Evolutionary conservation across 371 early-diverging fungal species (phyloP).

Genomic region (Mucor mucedo): DNA sequence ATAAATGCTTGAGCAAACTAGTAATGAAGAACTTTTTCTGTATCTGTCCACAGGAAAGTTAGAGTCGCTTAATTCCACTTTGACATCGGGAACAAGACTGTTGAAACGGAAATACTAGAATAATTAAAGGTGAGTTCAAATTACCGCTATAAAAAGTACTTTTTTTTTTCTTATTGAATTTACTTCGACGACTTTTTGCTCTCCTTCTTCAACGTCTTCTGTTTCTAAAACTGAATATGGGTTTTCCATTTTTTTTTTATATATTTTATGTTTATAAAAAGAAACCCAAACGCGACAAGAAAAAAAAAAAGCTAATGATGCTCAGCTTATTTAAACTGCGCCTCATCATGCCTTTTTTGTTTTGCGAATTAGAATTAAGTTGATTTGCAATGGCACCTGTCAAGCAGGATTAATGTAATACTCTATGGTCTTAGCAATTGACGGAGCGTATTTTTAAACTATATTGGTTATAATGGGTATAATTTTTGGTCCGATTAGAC

Average conservation of each 20-base stretch:
- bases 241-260: constrained; percentile 11
- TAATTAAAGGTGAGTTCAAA: neutral
- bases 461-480: too few species aligned
- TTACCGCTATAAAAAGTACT: too few species aligned
- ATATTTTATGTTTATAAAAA: neutral
- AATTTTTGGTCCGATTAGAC: too few species aligned
- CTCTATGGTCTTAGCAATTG: too few species aligned
- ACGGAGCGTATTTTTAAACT: too few species aligned
- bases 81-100: constrained; percentile 46
- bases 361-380: too few species aligned
- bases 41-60: constrained; percentile 21
- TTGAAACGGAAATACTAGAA: constrained; percentile 42
- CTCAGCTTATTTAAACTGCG: neutral
- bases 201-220: constrained; percentile 10
- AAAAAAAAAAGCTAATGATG: constrained; percentile 5
- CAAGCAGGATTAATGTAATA: too few species aligned
- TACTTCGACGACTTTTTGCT: constrained; percentile 6
- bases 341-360: too few species aligned
- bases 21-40: constrained; percentile 33
- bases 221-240: constrained; percentile 8
- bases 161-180: neutral
- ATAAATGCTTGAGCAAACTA: constrained; percentile 44
- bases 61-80: constrained; percentile 36
- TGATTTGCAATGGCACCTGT: too few species aligned
- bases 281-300: neutral